phyloP scores from a whole-genome alignment of 257 asterid species.

The Ligustrum vulgare region DNA sequence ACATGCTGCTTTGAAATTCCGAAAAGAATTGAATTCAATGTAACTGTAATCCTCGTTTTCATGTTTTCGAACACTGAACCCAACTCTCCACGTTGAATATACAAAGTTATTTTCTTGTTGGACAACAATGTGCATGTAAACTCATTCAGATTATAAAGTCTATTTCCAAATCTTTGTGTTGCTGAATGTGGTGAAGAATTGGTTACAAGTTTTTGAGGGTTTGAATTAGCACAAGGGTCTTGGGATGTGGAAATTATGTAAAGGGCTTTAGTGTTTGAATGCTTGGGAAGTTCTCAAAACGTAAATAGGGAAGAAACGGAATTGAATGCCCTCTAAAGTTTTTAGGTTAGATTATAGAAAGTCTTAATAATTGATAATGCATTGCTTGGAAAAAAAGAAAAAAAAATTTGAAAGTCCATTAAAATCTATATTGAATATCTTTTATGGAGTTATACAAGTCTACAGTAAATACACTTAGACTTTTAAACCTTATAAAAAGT shows the following conservation, averaged over 20 bases:
- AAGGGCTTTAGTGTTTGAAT: constrained; percentile 20
- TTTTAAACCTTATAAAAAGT: too few relatives aligned
- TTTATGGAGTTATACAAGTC: too few relatives aligned
- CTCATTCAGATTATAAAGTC: constrained; percentile 7
- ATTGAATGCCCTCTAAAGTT: too few relatives aligned
- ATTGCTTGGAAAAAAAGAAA: too few relatives aligned
- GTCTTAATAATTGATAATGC: too few relatives aligned
- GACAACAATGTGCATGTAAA: constrained; percentile 24
- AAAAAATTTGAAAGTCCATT: too few relatives aligned
- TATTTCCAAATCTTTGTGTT: constrained; percentile 10
- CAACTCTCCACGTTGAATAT: constrained; percentile 54
- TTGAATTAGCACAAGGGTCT: constrained; percentile 27
- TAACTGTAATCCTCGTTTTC: constrained; percentile 47
- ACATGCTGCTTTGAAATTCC: constrained; percentile 55
- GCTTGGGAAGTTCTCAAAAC: constrained; percentile 10
- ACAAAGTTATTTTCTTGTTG: constrained; percentile 59
- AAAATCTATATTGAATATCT: too few relatives aligned
- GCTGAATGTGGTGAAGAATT: constrained; percentile 10
- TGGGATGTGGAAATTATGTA: constrained; percentile 11
- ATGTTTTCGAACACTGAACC: constrained; percentile 53
- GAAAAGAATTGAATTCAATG: constrained; percentile 73
- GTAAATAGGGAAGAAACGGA: too few relatives aligned
- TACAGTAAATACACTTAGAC: too few relatives aligned
- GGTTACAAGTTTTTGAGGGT: constrained; percentile 16
- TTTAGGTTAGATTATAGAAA: too few relatives aligned